Evolutionary conservation across 2,329 filamentous ascomycete genomes (phyloP).

Genomic region (Xylaria sp.): DNA sequence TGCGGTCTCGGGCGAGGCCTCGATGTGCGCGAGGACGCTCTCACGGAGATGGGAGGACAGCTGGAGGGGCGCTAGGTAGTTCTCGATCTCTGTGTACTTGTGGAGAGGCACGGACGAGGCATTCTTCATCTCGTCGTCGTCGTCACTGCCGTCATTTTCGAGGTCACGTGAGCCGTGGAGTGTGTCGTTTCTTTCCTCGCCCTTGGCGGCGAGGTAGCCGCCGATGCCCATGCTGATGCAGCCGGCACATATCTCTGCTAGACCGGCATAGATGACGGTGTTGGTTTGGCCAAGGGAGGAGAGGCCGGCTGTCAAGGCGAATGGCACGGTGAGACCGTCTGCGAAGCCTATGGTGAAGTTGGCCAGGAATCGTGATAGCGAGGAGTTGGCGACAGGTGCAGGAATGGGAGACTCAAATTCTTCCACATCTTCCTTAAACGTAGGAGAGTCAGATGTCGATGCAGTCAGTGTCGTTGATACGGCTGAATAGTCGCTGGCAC

Average conservation of each 20-base stretch:
- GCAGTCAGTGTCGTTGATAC: slow-evolving; percentile 15
- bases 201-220: slow-evolving; percentile 62
- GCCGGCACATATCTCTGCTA: slow-evolving; percentile 70
- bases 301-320: slow-evolving; percentile 70
- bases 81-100: slow-evolving; percentile 5
- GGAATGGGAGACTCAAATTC: neutral
- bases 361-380: slow-evolving; percentile 39
- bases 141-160: slow-evolving; percentile 10
- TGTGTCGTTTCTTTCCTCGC: slow-evolving; percentile 36
- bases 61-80: slow-evolving; percentile 26
- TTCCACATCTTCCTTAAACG: neutral
- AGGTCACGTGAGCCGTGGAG: neutral
- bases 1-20: slow-evolving; percentile 14
- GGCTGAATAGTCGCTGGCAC: slow-evolving; percentile 14
- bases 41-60: slow-evolving; percentile 25
- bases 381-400: neutral
- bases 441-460: neutral
- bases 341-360: slow-evolving; percentile 72
- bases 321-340: slow-evolving; percentile 74
- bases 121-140: slow-evolving; percentile 37
- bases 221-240: slow-evolving; percentile 75
- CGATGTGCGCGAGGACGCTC: slow-evolving; percentile 23
- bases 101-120: neutral
- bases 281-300: slow-evolving; percentile 59
- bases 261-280: slow-evolving; percentile 64